Evolutionary conservation across 768 basidiomycete genomes (phyloP), one percentile per base, ranked within the genome.

Genomic region (Mycena crocata): DNA sequence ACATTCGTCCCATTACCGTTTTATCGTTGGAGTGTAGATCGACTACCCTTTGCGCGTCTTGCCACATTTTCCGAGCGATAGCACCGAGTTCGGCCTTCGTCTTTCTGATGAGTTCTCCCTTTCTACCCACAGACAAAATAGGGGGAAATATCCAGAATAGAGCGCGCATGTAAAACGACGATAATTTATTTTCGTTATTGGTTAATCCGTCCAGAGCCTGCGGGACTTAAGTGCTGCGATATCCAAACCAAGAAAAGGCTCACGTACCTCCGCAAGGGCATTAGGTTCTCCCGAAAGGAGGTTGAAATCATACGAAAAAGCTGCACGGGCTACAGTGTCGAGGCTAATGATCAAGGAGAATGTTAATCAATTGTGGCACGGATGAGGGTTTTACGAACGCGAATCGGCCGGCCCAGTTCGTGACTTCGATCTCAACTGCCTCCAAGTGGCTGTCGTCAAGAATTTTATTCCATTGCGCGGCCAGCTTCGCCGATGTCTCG

Each of bases 81-180:
- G 80, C 74, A 31, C 87, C 87, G 39, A 90, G 83, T 62, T 87
- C 85, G n/a, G 77, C 73, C 66, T 85, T 87, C 19, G 87, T 84
- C 64, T 79, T 78, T 63, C 82, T 81, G 57, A 90, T 87, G 83
- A 88, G 86, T 59, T 83, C 76, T 14, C 87, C 87, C 71, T 89
- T 89, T 75, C 84, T 82, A 5, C 89, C 87, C 15, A 89, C 81
- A 30, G 81, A 81, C 17, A 89, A 72, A 50, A 90, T 83, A 44
- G 85, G 81, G 3, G 89, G 89, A 30, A 86, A 83, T 19, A 87
- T 74, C 87, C 86, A 89, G 61, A 90, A 89, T 28, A 90, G 77
- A 39, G 89, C 86, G 40, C 87, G 85, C 82, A 89, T 89, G 69
- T 89, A 89, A 72, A 89, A 89, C 5, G 87, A 87, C 52, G 85